Conservation (phyloP, 2,329 filamentous ascomycete species). For the Talaromyces verruculosus region DNA sequence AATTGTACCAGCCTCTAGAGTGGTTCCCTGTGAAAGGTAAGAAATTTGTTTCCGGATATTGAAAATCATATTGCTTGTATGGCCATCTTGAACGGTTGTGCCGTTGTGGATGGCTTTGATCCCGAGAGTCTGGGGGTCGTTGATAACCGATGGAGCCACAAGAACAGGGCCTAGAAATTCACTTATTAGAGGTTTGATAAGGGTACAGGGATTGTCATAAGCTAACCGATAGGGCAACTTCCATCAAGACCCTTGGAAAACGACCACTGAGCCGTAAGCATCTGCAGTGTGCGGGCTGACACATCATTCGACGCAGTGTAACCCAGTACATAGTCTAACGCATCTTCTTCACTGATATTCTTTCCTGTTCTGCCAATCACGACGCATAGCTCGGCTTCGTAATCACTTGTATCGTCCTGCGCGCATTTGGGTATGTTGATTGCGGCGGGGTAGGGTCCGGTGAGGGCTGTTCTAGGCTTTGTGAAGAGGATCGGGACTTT, state of each 20-base stretch:
- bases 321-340: constrained; percentile 56
- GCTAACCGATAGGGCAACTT: neutral
- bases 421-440: constrained; percentile 34
- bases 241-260: neutral
- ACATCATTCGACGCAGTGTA: constrained; percentile 40
- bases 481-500: constrained; percentile 34
- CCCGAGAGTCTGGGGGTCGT: neutral
- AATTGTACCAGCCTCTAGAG: constrained; percentile 7
- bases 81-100: neutral
- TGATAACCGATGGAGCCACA: neutral
- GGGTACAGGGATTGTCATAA: neutral
- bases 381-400: constrained; percentile 54
- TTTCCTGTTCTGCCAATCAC: constrained; percentile 54
- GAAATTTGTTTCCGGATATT: neutral
- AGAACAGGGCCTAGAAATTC: neutral
- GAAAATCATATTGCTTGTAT: constrained; percentile 5
- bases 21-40: constrained; percentile 5
- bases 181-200: neutral
- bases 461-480: constrained; percentile 32
- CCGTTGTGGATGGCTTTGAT: neutral
- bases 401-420: constrained; percentile 35
- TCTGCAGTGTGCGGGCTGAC: neutral
- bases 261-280: neutral
- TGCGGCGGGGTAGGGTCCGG: constrained; percentile 29
- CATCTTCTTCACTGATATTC: constrained; percentile 46